Evolutionary conservation across 2,329 filamentous ascomycete species (phyloP).

Genomic region (Berkeleyomyces basicola): DNA sequence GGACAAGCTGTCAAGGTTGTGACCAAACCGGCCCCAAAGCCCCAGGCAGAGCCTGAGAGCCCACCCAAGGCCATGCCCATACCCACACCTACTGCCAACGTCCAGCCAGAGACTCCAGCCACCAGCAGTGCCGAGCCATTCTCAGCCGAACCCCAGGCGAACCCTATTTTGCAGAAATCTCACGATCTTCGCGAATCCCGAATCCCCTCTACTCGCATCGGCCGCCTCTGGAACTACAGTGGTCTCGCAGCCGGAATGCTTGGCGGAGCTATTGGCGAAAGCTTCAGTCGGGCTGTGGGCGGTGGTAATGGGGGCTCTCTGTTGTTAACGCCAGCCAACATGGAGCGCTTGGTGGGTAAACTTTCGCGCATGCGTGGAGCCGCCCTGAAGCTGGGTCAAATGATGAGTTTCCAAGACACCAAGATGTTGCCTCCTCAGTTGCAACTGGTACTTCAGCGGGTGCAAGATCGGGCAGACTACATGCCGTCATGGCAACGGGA

Average conservation of each 20-base stretch:
- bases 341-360: slow-evolving; percentile 84
- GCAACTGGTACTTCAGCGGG: slow-evolving; percentile 77
- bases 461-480: slow-evolving; percentile 93
- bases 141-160: slow-evolving; percentile 1
- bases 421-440: slow-evolving; percentile 85
- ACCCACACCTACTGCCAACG: slow-evolving; percentile 15
- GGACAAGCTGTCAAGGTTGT: slow-evolving; percentile 2
- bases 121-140: neutral
- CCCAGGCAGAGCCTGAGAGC: neutral
- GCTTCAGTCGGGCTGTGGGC: slow-evolving; percentile 63
- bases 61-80: neutral
- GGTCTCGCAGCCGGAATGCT: slow-evolving; percentile 91
- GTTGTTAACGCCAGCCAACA: slow-evolving; percentile 75
- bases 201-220: slow-evolving; percentile 74
- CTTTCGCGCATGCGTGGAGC: slow-evolving; percentile 93
- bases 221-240: slow-evolving; percentile 86
- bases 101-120: slow-evolving; percentile 22
- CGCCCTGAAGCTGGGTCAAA: slow-evolving; percentile 90
- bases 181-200: slow-evolving; percentile 75
- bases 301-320: slow-evolving; percentile 49
- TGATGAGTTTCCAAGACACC: slow-evolving; percentile 95
- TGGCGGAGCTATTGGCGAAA: slow-evolving; percentile 75
- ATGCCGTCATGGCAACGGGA: slow-evolving; percentile 93
- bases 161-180: slow-evolving; percentile 18
- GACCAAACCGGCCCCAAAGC: neutral